Base-by-base conservation (phyloP, 495 filamentous ascomycete species). In the Neurospora hispaniola region DNA sequence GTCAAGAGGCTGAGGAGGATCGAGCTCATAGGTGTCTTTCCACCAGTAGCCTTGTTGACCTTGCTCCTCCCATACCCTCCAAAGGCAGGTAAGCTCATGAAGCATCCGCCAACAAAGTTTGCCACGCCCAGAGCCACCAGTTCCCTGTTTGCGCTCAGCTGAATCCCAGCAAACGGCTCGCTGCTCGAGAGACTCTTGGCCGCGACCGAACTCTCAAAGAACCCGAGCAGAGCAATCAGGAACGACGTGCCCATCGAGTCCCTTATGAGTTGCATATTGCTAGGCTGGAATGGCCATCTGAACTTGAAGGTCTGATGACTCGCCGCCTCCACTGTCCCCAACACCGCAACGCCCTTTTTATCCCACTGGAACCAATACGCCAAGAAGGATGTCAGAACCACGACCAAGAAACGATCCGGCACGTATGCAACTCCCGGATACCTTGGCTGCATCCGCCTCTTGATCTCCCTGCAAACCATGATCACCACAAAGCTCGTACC, bases 181-280 rank as follows among this genome's bases (percentile, higher is more conserved):
- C 81, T 82, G 11, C 85, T 86, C 9, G 91, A 92, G 2, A 99
- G 82, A 72, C 91, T 92, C 81, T 98, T 98, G 41, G 96, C 96
- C 1, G 96, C 96, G n/a, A 99, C 94, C 0, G 94, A 97, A 38
- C 93, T 97, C 84, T 99, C 96, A 76, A 99, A 99, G 85, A 99
- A 99, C 23, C 96, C 96, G 8, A 99, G 89, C 27, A 99, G 85
- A 5, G 94, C 93, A 71, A 99, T 98, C 41, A 98, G 84, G 76
- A 99, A 97, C 0, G 96, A 91, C 1, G 96, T 98, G 73, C 92
- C 90, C 87, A 97, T 90, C 16, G 94, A 91, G 71, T 94, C 91
- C n/a, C 90, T 89, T 54, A 97, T 89, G 77, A 97, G 89, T 16
- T 89, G 86, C 84, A 98, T 90, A 71, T 94, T 87, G 38, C 86